Evolutionary conservation across 495 filamentous ascomycete genomes (phyloP).

Genomic region (Podospora pseudocomata): DNA sequence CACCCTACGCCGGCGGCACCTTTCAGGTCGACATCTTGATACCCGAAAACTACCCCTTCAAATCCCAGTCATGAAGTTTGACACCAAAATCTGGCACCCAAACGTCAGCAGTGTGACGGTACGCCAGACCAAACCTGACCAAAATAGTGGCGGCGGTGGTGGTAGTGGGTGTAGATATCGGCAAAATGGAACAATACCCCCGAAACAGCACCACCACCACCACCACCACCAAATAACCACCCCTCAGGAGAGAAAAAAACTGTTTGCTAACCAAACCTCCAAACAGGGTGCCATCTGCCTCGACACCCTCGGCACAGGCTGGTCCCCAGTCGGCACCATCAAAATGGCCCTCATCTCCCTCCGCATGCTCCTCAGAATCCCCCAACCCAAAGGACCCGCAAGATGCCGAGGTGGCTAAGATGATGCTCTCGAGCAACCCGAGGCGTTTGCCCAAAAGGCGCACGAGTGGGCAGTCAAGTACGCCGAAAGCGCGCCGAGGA

Average conservation of each 20-base stretch:
- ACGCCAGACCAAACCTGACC: constrained; percentile 31
- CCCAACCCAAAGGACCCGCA: constrained; percentile 97
- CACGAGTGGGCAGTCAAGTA: constrained; percentile 85
- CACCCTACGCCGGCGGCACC: constrained; percentile 83
- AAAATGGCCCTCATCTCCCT: constrained; percentile 91
- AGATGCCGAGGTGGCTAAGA: constrained; percentile 90
- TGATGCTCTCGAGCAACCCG: constrained; percentile 77
- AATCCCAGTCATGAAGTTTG: constrained; percentile 90
- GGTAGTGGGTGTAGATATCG: too few relatives aligned
- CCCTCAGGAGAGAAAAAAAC: background rate
- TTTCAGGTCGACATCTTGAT: constrained; percentile 84
- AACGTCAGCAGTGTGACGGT: constrained; percentile 96
- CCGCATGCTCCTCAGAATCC: constrained; percentile 84
- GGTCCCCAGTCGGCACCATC: constrained; percentile 94
- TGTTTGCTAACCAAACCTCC: constrained; percentile 3
- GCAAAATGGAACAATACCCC: background rate
- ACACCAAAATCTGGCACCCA: constrained; percentile 96
- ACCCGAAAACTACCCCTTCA: constrained; percentile 87
- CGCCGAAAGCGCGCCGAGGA: constrained; percentile 73
- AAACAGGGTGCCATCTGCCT: constrained; percentile 93
- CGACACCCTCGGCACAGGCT: constrained; percentile 82
- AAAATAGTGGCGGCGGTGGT: background rate
- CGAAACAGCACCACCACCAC: background rate
- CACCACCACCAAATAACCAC: background rate
- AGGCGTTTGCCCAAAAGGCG: constrained; percentile 76